Evolutionary conservation across 2,329 filamentous ascomycete genomes (phyloP), one percentile per base, ranked within the genome.

Genomic region (Trichophyton mentagrophytes): DNA sequence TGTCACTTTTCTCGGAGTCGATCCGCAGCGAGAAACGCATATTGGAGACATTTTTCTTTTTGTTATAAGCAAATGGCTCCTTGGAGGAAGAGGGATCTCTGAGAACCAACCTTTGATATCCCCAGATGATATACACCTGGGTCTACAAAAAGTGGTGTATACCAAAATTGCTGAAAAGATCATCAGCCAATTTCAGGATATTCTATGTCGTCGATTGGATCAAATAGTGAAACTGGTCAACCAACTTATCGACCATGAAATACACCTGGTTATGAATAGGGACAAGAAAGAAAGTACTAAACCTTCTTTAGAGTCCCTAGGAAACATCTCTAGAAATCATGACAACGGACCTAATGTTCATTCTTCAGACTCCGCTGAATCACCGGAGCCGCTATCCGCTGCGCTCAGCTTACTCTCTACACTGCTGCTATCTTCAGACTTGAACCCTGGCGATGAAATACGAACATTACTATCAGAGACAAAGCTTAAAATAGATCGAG

Each of bases 371-470:
- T 13, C 49, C 9, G 3, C 57, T 53, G 73, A 74, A 15, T 66
- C 69, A 22, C 66, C 66, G 3, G 74, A 76, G 56, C 73, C 72
- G 2, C 61, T 77, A 30, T 71, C 73, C 3, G 70, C 71, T 8
- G 73, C 74, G 7, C 73, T 76, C 64, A 77, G 74, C 60, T 65
- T 77, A 17, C 65, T 77, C 2, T 77, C 74, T 3, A 75, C 74
- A 5, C 71, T 77, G 5, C 64, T 77, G 22, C 70, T 74, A 2
- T 76, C 75, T 4, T 71, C 74, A 0, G 73, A 74, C 8, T 76
- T 76, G 42, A 64, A 67, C 1, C 61, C 68, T 6, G 70, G 73
- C 1, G 61, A 67, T 49, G 67, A 70, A 22, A 69, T 70, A 3
- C 61, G 67, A 2, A 66, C 67, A 8, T 61, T 69, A 1, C 66